Conservation (phyloP, 345 rosid genomes). For the Cardamine chenopodiifolia region DNA sequence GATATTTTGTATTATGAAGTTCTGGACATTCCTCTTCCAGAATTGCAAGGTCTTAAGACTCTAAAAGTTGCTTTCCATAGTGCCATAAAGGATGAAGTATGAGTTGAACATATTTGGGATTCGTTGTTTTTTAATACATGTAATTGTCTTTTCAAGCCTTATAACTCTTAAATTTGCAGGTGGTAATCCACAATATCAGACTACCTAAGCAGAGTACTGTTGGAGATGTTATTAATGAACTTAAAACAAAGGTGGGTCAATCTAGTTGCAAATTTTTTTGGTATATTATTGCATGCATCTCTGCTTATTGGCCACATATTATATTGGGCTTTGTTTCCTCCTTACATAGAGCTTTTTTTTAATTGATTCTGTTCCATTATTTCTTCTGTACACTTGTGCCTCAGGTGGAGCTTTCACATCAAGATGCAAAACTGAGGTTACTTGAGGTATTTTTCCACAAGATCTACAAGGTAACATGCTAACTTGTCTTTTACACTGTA, state of each 20-base stretch:
- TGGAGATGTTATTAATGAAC: conserved; percentile 88
- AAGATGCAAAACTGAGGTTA: conserved; percentile 87
- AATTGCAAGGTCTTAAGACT: conserved; percentile 88
- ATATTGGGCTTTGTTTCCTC: conserved; percentile 1
- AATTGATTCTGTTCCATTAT: conserved; percentile 13
- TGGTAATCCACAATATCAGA: conserved; percentile 78
- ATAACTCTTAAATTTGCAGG: conserved; percentile 47
- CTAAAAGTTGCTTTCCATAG: conserved; percentile 90
- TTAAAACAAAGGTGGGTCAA: conserved; percentile 72
- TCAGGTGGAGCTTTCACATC: conserved; percentile 93
- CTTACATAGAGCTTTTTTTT: conserved; percentile 3
- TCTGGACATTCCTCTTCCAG: conserved; percentile 97
- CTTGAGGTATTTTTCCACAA: conserved; percentile 95
- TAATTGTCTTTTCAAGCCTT: conserved; percentile 19
- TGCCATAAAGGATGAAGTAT: conserved; percentile 83
- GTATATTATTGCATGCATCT: conserved; percentile 19
- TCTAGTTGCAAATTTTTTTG: conserved; percentile 20
- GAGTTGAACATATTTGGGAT: conserved; percentile 25
- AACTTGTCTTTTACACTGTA: conserved; percentile 13
- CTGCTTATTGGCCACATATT: background rate
- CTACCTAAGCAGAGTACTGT: conserved; percentile 96
- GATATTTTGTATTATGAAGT: conserved; percentile 97
- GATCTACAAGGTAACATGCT: conserved; percentile 80
- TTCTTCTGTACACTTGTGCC: conserved; percentile 30
- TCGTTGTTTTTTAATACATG: conserved; percentile 1